Evolutionary conservation across 2,329 filamentous ascomycete genomes (phyloP).

Genomic region (Cladophialophora chaetospira): DNA sequence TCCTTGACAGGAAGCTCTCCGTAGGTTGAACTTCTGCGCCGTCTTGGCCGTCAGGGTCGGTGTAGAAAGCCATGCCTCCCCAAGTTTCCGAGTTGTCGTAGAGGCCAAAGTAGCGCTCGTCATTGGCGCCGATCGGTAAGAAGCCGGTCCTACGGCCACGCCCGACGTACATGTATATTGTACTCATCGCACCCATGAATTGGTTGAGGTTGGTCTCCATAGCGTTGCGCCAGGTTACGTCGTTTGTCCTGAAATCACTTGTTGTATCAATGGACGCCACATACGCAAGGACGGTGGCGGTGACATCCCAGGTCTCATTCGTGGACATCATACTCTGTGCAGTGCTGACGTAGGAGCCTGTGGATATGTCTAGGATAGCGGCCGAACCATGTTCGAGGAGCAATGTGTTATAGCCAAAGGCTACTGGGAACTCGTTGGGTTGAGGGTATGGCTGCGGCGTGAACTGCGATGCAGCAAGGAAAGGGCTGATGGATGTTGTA

Average conservation of each 20-base stretch:
- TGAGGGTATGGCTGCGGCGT: conserved; percentile 1
- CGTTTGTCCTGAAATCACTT: not conserved
- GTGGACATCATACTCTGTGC: not conserved
- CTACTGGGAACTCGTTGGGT: not conserved
- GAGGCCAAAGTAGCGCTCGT: not conserved
- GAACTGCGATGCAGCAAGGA: not conserved
- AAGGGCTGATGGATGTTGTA: not conserved
- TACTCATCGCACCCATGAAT: not conserved
- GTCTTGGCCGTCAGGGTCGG: not conserved
- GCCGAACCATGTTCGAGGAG: not conserved
- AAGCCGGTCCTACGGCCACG: not conserved
- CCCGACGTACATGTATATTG: not conserved
- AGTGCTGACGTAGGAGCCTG: not conserved
- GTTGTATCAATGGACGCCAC: not conserved
- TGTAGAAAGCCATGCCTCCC: not conserved
- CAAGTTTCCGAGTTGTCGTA: not conserved
- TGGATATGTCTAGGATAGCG: conserved; percentile 2
- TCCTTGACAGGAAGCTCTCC: not conserved
- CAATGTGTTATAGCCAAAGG: conserved; percentile 6
- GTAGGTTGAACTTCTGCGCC: not conserved
- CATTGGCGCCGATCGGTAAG: not conserved
- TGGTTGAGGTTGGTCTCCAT: not conserved
- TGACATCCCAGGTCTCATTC: not conserved
- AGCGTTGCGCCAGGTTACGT: not conserved
- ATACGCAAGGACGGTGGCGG: not conserved